phyloP scores from a whole-genome alignment of 345 rosid species.

The Aethionema arabicum region DNA sequence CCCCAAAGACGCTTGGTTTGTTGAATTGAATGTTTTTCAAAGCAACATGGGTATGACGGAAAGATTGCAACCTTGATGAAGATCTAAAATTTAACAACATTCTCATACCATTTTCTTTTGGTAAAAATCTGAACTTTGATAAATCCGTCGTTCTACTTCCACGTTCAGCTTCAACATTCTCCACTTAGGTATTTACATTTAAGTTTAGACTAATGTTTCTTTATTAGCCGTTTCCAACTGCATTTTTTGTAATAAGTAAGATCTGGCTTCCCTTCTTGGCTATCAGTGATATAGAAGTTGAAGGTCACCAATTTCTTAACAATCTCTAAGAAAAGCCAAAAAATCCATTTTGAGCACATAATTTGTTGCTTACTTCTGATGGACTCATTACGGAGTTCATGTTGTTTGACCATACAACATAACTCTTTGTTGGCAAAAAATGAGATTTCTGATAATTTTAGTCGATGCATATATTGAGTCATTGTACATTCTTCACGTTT shows the following conservation, averaged over 20 bases:
- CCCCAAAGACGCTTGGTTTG: slow-evolving; percentile 66
- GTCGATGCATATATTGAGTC: slow-evolving; percentile 55
- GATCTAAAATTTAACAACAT: slow-evolving; percentile 67
- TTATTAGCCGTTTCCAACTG: slow-evolving; percentile 58
- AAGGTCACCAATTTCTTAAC: slow-evolving; percentile 67
- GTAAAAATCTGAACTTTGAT: slow-evolving; percentile 68
- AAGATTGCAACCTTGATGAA: slow-evolving; percentile 49
- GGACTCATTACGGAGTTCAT: slow-evolving; percentile 31
- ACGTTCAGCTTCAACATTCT: slow-evolving; percentile 43
- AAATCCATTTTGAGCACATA: slow-evolving; percentile 57
- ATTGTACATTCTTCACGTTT: slow-evolving; percentile 68
- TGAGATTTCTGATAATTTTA: slow-evolving; percentile 52
- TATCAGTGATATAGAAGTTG: slow-evolving; percentile 82
- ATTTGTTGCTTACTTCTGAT: slow-evolving; percentile 49
- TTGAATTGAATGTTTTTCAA: slow-evolving; percentile 64
- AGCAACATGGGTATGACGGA: slow-evolving; percentile 65
- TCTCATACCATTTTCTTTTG: slow-evolving; percentile 67
- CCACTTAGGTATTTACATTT: slow-evolving; percentile 44
- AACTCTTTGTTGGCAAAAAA: slow-evolving; percentile 48
- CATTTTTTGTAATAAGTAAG: slow-evolving; percentile 63
- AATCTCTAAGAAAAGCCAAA: slow-evolving; percentile 70
- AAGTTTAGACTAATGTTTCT: slow-evolving; percentile 36
- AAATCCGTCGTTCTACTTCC: slow-evolving; percentile 49
- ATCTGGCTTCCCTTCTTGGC: slow-evolving; percentile 60
- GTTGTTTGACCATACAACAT: slow-evolving; percentile 32